Base-by-base conservation (phyloP, 352 stramenopile species). In the Saprolegnia diclina region DNA sequence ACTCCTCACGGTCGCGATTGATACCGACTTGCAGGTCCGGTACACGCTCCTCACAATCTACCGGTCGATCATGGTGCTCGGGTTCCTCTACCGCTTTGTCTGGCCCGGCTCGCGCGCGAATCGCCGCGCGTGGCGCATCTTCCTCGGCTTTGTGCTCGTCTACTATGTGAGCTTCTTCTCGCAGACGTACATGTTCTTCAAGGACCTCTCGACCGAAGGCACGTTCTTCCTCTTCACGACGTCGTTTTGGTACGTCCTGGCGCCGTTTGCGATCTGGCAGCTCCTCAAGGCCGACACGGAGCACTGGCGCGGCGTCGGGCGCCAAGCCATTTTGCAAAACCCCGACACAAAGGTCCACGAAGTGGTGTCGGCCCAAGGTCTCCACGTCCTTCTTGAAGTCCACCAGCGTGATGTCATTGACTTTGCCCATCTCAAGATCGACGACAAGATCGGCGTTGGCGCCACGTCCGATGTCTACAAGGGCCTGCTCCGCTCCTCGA, bases 401-500 rank as follows among this genome's bases (percentile, higher is more conserved):
- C 71, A 85, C 53, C 77, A 73, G 52, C 78, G 79, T 54, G 77
- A 76, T 56, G 73, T 85, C 40, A 78, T 89, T 48, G 79, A 89
- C 62, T 89, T 89, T 66, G 75, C 74, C 19, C 75, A 76, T 55
- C 54, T 87, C 1, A 71, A 82, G 48, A 66, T 89, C 37, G 56
- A 75, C 16, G 48, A 80, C 6, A 67, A 74, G 13, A 79, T 89
- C 38, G 80, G 80, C 11, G 52, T 76, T 0, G 76, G 77, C 16
- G 65, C 76, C 11, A 83, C 70, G 11, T 77, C 81, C 0, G 64
- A 77, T 9, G 81, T 89, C 1, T 89, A 81, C 66, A 64, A 68
- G 13, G 81, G 81, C n/a, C 69, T 70, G 21, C 62, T 83, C 5
- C 42, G 73, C n/a, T 70, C 72, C 37, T 74, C 76, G 52, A 67